These are phyloP conservation scores for Pseudopyrenochaeta lycopersici DNA, from an alignment of 2,329 filamentous ascomycete genomes.

Conservation along the genomic window DNA sequence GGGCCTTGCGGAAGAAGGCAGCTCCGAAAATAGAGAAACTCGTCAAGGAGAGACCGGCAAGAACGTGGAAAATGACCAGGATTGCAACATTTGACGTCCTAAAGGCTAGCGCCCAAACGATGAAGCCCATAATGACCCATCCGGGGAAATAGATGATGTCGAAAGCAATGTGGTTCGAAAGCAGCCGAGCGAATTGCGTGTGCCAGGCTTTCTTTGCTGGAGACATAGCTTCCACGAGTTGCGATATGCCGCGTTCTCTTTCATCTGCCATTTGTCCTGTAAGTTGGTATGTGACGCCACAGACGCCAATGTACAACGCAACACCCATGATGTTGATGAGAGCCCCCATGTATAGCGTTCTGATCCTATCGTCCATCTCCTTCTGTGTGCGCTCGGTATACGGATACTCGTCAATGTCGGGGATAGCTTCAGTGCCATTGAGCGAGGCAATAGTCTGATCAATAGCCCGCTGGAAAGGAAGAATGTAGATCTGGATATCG, in stretches of 20 bases:
- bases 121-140: slow-evolving; percentile 79
- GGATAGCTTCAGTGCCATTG: slow-evolving; percentile 54
- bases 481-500: slow-evolving; percentile 77
- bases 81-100: slow-evolving; percentile 54
- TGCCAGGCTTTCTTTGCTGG: slow-evolving; percentile 78
- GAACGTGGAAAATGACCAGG: slow-evolving; percentile 70
- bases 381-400: slow-evolving; percentile 77
- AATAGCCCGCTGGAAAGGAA: slow-evolving; percentile 82
- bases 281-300: slow-evolving; percentile 86
- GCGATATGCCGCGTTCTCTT: slow-evolving; percentile 85
- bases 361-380: slow-evolving; percentile 72
- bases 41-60: slow-evolving; percentile 78
- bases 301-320: slow-evolving; percentile 79
- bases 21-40: slow-evolving; percentile 84
- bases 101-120: slow-evolving; percentile 70
- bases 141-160: slow-evolving; percentile 80
- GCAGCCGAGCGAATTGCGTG: slow-evolving; percentile 77
- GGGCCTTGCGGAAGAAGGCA: slow-evolving; percentile 84
- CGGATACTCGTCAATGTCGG: slow-evolving; percentile 69
- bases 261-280: slow-evolving; percentile 87
- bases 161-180: slow-evolving; percentile 83
- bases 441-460: slow-evolving; percentile 74
- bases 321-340: slow-evolving; percentile 81
- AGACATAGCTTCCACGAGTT: slow-evolving; percentile 92
- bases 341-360: slow-evolving; percentile 73